A percentile compares a stretch with the other conserved stretches of the same genome.
Conservation (phyloP, 2,329 filamentous ascomycete genomes). For the Beauveria sp. region DNA sequence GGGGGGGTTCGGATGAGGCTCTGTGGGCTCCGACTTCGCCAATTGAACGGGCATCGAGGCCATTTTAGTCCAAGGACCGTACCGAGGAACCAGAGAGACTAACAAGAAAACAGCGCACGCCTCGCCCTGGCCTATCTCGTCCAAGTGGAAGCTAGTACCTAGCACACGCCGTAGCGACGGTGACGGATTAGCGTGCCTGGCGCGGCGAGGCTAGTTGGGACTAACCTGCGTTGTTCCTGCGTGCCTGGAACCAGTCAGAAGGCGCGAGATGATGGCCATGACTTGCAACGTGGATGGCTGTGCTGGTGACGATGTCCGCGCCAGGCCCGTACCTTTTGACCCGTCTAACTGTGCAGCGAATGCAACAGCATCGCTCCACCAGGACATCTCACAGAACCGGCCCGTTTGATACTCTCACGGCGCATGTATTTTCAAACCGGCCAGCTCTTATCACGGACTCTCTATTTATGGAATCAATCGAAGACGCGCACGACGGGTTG, state of each 20-base stretch:
- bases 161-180: conserved; percentile 1
- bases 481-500: background rate
- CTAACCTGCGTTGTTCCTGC: background rate
- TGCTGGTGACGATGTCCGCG: background rate
- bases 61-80: conserved; percentile 6
- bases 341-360: background rate
- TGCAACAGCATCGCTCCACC: background rate
- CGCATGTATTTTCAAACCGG: background rate
- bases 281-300: background rate
- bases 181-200: background rate
- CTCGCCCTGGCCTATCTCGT: background rate
- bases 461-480: background rate
- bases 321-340: background rate
- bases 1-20: conserved; percentile 5
- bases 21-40: conserved; percentile 4
- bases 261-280: background rate
- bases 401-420: background rate
- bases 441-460: background rate
- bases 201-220: background rate
- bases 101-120: background rate
- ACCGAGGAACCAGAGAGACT: background rate
- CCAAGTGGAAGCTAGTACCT: background rate
- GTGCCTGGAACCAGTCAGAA: background rate
- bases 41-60: conserved; percentile 2
- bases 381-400: background rate